Percentiles rank a stretch among this genome's conserved stretches.
phyloP scores from a whole-genome alignment of 768 basidiomycete genomes.

The Tulasnella sp. region DNA sequence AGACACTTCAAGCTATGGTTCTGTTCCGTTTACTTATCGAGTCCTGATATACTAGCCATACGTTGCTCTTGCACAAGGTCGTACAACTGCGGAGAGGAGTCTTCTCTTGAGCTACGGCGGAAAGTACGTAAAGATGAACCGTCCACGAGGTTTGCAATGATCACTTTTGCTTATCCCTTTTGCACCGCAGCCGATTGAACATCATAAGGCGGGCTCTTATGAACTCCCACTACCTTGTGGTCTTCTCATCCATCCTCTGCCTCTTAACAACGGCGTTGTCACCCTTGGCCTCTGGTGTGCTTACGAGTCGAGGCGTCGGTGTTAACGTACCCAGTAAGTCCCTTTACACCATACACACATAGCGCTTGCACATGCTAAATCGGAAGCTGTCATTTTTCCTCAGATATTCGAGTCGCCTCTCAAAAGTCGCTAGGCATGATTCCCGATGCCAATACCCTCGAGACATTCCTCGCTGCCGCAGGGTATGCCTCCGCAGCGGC shows the following conservation, averaged over 20 bases:
- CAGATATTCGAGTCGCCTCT: not conserved
- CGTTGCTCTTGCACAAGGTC: not conserved
- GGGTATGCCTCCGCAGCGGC: slow-evolving; percentile 8
- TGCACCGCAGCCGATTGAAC: not conserved
- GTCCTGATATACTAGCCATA: no score
- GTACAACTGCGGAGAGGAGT: not conserved
- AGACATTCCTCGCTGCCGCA: slow-evolving; percentile 4
- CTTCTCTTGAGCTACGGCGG: slow-evolving; percentile 5
- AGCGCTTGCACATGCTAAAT: no score
- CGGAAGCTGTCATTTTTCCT: not conserved
- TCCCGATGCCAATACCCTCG: not conserved
- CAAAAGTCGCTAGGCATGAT: slow-evolving; percentile 5
- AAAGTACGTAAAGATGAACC: no score
- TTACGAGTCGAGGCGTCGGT: slow-evolving; percentile 1
- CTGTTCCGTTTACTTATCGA: no score
- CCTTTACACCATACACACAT: no score
- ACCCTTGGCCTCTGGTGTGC: slow-evolving; percentile 9
- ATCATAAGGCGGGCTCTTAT: not conserved
- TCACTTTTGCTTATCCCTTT: not conserved
- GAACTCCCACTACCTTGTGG: slow-evolving; percentile 2
- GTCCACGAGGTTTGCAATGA: no score
- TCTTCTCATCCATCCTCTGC: slow-evolving; percentile 8
- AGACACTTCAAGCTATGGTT: no score
- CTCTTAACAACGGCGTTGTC: not conserved
- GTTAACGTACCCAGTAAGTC: slow-evolving; percentile 11